Base-by-base conservation (phyloP, 495 filamentous ascomycete genomes). In the Friedmanniomyces endolithicus region DNA sequence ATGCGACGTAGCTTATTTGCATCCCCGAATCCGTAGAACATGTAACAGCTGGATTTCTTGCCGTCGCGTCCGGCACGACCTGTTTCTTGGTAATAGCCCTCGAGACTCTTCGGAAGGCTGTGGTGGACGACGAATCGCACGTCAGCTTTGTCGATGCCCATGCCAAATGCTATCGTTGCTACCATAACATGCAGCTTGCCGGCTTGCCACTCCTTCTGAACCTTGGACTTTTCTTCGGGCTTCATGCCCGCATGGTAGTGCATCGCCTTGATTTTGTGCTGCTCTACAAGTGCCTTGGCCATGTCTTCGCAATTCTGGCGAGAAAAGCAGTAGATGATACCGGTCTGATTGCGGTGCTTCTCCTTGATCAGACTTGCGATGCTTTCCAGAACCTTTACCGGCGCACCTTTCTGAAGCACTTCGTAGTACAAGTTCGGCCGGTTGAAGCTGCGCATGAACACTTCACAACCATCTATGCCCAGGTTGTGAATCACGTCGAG, bases 161-260 rank as follows among this genome's bases (percentile, higher is more conserved):
- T 98, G 11, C 92, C 92, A 66, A 98, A 98, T 25, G 92, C 92
- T 68, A 97, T 96, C 0, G 92, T 99, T n/a, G 92, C 94, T 25
- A 99, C 92, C 23, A 99, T 90, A 33, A 99, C 87, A 56, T 94
- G 83, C 57, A 79, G 77, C 56, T 71, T 70, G 1, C 88, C 86
- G 22, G 67, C 65, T 65, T 97, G 94, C 92, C 92, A 99, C 3
- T 80, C 62, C 52, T 75, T 76, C 64, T 96, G 94, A 6, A 89
- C 74, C 6, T 74, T 51, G 0, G 70, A 67, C 66, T 86, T 90
- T 17, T 83, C 76, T 8, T 75, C 61, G 0, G 82, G 52, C 1
- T 78, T 68, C 70, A 97, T 81, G 6, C 75, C 77, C 11, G 90
- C 90, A 68, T 99, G 92, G 64, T 92, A 99, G 66, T 94, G 82